Evolutionary conservation across 805 yeast species (phyloP).

Genomic region (Wickerhamomyces subpelliculosus): DNA sequence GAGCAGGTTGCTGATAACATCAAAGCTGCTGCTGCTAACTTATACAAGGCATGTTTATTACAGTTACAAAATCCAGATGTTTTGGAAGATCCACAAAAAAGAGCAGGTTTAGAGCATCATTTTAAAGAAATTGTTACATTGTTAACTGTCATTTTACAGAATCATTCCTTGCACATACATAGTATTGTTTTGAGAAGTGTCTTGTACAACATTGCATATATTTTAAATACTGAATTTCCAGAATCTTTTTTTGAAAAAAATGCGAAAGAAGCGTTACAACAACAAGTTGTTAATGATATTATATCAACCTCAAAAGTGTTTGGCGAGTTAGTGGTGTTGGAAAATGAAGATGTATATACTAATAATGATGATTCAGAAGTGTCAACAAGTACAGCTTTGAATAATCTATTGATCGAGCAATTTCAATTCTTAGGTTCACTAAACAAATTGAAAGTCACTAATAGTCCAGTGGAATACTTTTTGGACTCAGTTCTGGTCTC

Average conservation of each 20-base stretch:
- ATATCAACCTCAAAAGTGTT: conserved; percentile 7
- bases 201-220: conserved; percentile 7
- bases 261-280: background rate
- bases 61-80: conserved; percentile 49
- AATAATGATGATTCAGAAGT: conserved; percentile 11
- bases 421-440: conserved; percentile 25
- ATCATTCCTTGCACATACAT: background rate
- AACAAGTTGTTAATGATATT: conserved; percentile 9
- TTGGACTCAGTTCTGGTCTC: conserved; percentile 12
- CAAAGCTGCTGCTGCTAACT: conserved; percentile 39
- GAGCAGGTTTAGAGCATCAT: conserved; percentile 16
- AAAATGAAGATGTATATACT: conserved; percentile 4
- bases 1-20: conserved; percentile 27
- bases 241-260: conserved; percentile 1
- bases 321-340: conserved; percentile 7
- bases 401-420: conserved; percentile 25
- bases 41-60: conserved; percentile 46
- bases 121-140: conserved; percentile 20
- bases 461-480: conserved; percentile 7
- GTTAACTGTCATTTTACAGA: conserved; percentile 9
- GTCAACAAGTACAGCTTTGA: conserved; percentile 9
- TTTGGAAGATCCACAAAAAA: conserved; percentile 30
- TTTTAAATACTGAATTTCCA: conserved; percentile 18
- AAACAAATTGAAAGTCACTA: background rate
- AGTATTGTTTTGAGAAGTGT: conserved; percentile 10